Conservation (phyloP, 2,329 filamentous ascomycete species). For the Dactylellina sp. region DNA sequence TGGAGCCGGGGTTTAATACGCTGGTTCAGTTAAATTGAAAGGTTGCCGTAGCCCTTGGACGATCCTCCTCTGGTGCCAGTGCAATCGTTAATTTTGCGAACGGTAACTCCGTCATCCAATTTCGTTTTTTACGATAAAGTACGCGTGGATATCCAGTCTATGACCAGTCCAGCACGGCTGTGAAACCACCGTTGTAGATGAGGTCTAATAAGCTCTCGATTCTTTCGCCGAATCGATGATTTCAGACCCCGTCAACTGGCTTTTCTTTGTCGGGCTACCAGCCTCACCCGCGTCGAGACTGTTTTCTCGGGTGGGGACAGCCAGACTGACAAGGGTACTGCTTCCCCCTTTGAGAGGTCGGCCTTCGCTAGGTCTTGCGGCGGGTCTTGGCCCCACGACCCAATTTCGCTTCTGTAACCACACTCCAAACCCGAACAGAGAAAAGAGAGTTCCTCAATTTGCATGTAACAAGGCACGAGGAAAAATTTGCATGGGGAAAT, state of each 20-base stretch:
- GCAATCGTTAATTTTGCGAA: constrained; percentile 26
- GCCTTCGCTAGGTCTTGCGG: constrained; percentile 17
- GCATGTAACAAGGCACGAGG: constrained; percentile 53
- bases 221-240: constrained; percentile 24
- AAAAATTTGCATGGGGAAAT: constrained; percentile 52
- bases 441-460: constrained; percentile 56
- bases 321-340: constrained; percentile 26
- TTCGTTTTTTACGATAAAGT: too few relatives aligned
- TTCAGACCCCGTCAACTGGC: neutral
- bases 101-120: constrained; percentile 47
- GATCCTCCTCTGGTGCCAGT: constrained; percentile 33
- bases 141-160: constrained; percentile 7
- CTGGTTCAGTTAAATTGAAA: constrained; percentile 55
- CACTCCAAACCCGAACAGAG: constrained; percentile 38
- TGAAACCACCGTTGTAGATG: constrained; percentile 23
- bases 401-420: constrained; percentile 57
- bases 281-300: constrained; percentile 46
- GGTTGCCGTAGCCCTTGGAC: constrained; percentile 33
- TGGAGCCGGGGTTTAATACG: constrained; percentile 48
- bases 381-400: constrained; percentile 28
- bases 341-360: constrained; percentile 37
- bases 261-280: constrained; percentile 10
- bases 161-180: constrained; percentile 16
- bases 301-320: constrained; percentile 20
- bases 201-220: constrained; percentile 11